phyloP scores from a whole-genome alignment of 2,329 filamentous ascomycete species.

The Neonectria magnoliae region DNA sequence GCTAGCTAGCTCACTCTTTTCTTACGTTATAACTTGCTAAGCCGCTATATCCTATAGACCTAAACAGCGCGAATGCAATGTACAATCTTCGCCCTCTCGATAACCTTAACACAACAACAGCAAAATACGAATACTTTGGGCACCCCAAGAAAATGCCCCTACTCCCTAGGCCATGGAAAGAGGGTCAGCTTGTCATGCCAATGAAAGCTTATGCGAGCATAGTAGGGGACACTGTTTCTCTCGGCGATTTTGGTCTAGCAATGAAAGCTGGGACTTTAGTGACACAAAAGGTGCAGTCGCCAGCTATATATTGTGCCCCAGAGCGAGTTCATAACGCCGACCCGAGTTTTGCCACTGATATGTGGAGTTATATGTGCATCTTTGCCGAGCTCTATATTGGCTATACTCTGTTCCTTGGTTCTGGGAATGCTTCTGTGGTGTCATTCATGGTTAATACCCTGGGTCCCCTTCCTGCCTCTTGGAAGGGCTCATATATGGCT shows the following conservation, averaged over 20 bases:
- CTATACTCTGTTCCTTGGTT: conserved; percentile 7
- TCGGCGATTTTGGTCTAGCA: conserved; percentile 26
- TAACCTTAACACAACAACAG: not conserved
- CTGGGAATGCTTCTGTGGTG: not conserved
- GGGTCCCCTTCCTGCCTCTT: conserved; percentile 24
- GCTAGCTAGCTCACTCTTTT: no score
- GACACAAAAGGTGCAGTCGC: conserved; percentile 18
- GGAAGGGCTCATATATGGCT: conserved; percentile 17
- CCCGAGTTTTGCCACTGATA: conserved; percentile 27
- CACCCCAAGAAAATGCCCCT: conserved; percentile 19
- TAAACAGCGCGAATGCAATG: conserved; percentile 24
- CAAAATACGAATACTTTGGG: conserved; percentile 15
- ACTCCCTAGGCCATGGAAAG: conserved; percentile 13
- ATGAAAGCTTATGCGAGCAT: conserved; percentile 11
- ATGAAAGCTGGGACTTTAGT: conserved; percentile 10
- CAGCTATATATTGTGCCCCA: conserved; percentile 25
- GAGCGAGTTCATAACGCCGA: conserved; percentile 22
- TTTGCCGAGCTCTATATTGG: conserved; percentile 24
- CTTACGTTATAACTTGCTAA: not conserved
- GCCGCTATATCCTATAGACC: conserved; percentile 11
- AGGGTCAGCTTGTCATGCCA: conserved; percentile 20
- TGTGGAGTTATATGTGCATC: conserved; percentile 30
- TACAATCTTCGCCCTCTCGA: conserved; percentile 8
- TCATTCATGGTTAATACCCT: conserved; percentile 11
- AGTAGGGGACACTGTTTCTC: conserved; percentile 13